Percentiles rank a stretch among this genome's conserved stretches.
Evolutionary conservation across 2,329 filamentous ascomycete species (phyloP).

Genomic region (Pyrenophora graminea): DNA sequence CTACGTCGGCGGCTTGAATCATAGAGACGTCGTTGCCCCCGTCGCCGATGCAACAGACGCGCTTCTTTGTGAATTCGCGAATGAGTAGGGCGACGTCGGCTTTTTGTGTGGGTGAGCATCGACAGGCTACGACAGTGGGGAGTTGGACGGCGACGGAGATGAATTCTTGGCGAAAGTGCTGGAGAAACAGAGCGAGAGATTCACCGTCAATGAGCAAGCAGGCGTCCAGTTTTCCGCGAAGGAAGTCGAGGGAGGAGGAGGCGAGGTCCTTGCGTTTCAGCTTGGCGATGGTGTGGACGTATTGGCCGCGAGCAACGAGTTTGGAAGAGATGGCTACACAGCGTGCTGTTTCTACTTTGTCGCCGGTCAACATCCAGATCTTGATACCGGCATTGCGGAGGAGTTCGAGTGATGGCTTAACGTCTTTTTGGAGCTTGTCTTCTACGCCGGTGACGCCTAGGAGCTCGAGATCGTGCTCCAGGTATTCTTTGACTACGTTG

Average conservation of each 20-base stretch:
- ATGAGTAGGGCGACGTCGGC: slow-evolving; percentile 92
- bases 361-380: slow-evolving; percentile 99
- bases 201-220: slow-evolving; percentile 95
- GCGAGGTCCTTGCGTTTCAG: slow-evolving; percentile 82
- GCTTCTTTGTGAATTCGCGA: slow-evolving; percentile 87
- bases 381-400: slow-evolving; percentile 97
- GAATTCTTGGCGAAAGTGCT: slow-evolving; percentile 81
- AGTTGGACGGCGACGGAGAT: slow-evolving; percentile 85
- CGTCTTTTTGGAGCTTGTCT: slow-evolving; percentile 92
- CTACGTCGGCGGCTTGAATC: slow-evolving; percentile 98
- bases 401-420: slow-evolving; percentile 92
- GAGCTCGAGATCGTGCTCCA: slow-evolving; percentile 88
- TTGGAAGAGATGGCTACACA: slow-evolving; percentile 96
- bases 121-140: slow-evolving; percentile 91
- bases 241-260: slow-evolving; percentile 84
- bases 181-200: slow-evolving; percentile 80
- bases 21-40: slow-evolving; percentile 98
- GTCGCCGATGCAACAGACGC: slow-evolving; percentile 96
- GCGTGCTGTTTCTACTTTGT: slow-evolving; percentile 96
- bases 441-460: slow-evolving; percentile 98
- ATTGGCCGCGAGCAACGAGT: slow-evolving; percentile 88
- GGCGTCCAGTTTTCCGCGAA: slow-evolving; percentile 81
- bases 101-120: slow-evolving; percentile 96
- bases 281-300: slow-evolving; percentile 90
- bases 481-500: slow-evolving; percentile 74